These are phyloP conservation scores for Yueomyces sinensis DNA, from an alignment of 805 yeast species.

Conservation along the genomic window DNA sequence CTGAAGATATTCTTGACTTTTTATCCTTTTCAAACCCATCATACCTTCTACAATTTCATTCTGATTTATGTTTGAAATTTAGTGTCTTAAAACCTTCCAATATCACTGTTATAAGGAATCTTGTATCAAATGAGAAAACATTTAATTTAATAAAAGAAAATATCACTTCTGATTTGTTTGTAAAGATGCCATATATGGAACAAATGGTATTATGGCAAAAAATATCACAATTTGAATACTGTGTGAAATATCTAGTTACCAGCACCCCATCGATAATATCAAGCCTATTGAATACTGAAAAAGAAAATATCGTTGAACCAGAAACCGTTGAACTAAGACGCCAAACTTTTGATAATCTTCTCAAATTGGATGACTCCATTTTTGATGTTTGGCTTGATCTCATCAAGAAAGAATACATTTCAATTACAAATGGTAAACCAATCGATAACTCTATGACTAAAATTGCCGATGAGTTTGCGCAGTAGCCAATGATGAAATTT, in stretches of 20 bases:
- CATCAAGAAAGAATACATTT: slow-evolving; percentile 1
- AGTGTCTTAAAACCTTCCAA: slow-evolving; percentile 10
- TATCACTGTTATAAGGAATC: slow-evolving; percentile 14
- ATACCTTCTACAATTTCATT: slow-evolving; percentile 10
- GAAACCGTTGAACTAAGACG: slow-evolving; percentile 15
- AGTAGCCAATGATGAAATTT: too few species aligned
- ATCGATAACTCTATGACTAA: too few species aligned
- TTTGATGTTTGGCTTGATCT: slow-evolving; percentile 16
- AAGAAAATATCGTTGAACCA: slow-evolving; percentile 12
- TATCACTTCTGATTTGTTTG: slow-evolving; percentile 9
- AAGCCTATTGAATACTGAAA: slow-evolving; percentile 9
- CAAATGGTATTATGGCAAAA: slow-evolving; percentile 20
- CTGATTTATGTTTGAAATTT: slow-evolving; percentile 4
- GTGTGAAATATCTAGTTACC: slow-evolving; percentile 8
- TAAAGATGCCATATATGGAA: slow-evolving; percentile 20
- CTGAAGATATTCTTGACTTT: slow-evolving; percentile 11
- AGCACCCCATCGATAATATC: slow-evolving; percentile 17
- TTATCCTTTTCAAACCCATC: slow-evolving; percentile 19
- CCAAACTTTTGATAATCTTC: slow-evolving; percentile 12
- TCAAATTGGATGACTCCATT: slow-evolving; percentile 6
- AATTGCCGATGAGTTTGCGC: too few species aligned
- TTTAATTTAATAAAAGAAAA: slow-evolving; percentile 11
- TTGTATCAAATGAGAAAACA: slow-evolving; percentile 8
- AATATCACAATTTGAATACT: slow-evolving; percentile 11
- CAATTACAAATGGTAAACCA: neutral